A percentile compares a stretch with the other conserved stretches of the same genome.
These are phyloP conservation scores for Hydnum rufescens DNA, from an alignment of 768 basidiomycete genomes.

Conservation along the genomic window DNA sequence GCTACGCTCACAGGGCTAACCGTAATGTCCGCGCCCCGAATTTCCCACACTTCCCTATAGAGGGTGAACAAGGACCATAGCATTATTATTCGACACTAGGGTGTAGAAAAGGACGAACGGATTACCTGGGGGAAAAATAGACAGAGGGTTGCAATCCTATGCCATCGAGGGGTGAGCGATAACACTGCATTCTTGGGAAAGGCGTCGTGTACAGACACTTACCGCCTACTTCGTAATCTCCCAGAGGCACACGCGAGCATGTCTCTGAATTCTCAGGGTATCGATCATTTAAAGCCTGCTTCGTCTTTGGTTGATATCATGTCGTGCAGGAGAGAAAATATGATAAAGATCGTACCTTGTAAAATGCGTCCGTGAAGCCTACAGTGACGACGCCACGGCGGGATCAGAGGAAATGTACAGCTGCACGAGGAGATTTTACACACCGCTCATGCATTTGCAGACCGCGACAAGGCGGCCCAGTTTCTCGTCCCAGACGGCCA, in stretches of 20 bases:
- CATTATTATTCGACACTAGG: background rate
- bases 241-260: conserved; percentile 32
- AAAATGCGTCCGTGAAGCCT: conserved; percentile 76
- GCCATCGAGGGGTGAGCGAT: background rate
- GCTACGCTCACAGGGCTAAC: conserved; percentile 73
- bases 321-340: background rate
- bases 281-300: conserved; percentile 39
- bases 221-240: conserved; percentile 52
- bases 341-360: conserved; percentile 30
- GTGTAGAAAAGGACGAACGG: background rate
- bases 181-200: background rate
- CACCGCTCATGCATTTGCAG: conserved; percentile 41
- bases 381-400: conserved; percentile 1
- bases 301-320: conserved; percentile 12
- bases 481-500: conserved; percentile 52
- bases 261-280: conserved; percentile 39
- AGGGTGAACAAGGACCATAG: background rate
- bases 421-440: conserved; percentile 11
- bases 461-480: conserved; percentile 48
- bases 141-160: conserved; percentile 47
- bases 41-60: conserved; percentile 64
- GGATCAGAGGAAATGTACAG: background rate
- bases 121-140: conserved; percentile 25
- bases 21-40: conserved; percentile 42
- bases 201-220: conserved; percentile 9